Evolutionary conservation across 805 yeast genomes (phyloP), one percentile per base, ranked within the genome.

Genomic region (Kodamaea restingae): DNA sequence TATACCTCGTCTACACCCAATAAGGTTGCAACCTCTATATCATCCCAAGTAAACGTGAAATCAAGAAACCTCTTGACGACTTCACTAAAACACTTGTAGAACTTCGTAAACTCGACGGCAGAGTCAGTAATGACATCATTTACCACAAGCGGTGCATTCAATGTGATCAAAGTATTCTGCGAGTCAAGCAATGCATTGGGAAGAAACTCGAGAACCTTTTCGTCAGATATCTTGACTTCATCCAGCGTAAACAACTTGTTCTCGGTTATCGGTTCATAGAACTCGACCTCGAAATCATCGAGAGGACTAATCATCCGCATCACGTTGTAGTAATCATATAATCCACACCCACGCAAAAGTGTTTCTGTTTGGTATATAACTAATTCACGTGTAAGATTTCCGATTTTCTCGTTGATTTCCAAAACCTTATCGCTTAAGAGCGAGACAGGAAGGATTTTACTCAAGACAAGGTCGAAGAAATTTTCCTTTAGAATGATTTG

Each of bases 251-350:
- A 79, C 9, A 78, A 51, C 47, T 75, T 73, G 54, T 82, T 82
- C 47, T 83, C 88, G 2, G 61, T 59, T 12, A 82, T 71, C 1
- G 90, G 83, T 41, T 77, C 65, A 55, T 84, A 85, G 52, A 83
- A 70, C 15, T 77, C 71, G 21, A 76, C 77, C 38, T 83, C 81
- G 44, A 76, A 75, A 38, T 78, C 84, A 15, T 63, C 70, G 14
- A 81, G 58, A 10, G 84, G 82, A 56, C 76, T 80, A n/a, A 84
- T 80, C 83, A 84, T 79, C 50, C 81, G 80, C 42, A 82, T 66
- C 36, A 84, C 58, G 52, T 81, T 84, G 54, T 70, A 77, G 48
- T 75, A 78, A 40, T 81, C 76, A n/a, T 64, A 65, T 22, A 84
- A 56, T 0, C 76, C 76, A 17, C 85, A 75, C 29, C 70, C 73